Base-by-base conservation (phyloP, 345 rosid genomes). In the Litchi chinensis region DNA sequence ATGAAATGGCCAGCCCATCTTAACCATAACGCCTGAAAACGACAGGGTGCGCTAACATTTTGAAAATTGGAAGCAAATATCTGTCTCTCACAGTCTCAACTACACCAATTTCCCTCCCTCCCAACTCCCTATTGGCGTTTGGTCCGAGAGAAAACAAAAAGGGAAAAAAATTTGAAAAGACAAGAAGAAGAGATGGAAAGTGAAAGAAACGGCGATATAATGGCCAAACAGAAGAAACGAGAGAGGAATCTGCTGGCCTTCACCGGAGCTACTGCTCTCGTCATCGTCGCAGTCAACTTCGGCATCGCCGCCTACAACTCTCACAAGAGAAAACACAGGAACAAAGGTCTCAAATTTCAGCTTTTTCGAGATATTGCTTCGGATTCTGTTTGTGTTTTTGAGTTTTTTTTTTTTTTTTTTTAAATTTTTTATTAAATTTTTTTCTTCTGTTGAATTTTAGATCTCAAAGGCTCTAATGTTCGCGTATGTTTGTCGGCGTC, bases 261-360 rank as follows among this genome's bases (percentile, higher is more conserved):
- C 84, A 86, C 95, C 83, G 98, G 99, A 69, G 89, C 90, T 52
- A 92, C 97, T 39, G 97, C 96, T 71, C 77, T 91, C 22, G 60
- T 86, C 21, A 93, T 90, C 71, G 80, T 95, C 77, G 91, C 97
- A 74, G 90, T 81, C 63, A 79, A 79, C 87, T 82, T 95, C 76
- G 96, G 87, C 75, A 65, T 93, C 84, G 76, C 90, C 88, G 91
- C 91, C 89, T 78, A 88, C 88, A 88, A 80, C 76, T 87, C 88
- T 46, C 88, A 74, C 80, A 83, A 83, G 48, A 84, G 77, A 69
- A 90, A 87, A 70, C 86, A 85, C 79, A 85, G 84, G 77, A 92
- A 83, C 83, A 92, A 86, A 89, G 90, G 98, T 84, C 46, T 65
- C 65, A 41, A 65, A 24, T 50, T 22, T 64, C 1, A 48, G 13